A percentile compares a stretch with the other conserved stretches of the same genome.
Conservation (phyloP, 768 basidiomycete genomes). For the Solioccasus polychromus region DNA sequence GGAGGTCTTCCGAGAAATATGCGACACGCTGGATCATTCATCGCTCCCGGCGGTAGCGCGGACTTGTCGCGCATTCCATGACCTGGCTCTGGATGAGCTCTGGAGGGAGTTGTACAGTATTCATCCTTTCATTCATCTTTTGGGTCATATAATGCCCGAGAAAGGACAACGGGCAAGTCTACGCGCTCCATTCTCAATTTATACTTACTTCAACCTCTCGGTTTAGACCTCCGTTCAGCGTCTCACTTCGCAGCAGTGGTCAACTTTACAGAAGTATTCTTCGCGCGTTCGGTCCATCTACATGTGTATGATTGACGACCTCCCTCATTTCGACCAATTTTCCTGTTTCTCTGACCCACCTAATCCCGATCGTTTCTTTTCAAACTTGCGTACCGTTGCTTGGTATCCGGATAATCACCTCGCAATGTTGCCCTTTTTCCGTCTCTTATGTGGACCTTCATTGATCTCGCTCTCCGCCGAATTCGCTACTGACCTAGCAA, state of each 20-base stretch:
- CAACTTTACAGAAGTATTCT: constrained; percentile 17
- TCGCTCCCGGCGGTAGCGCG: constrained; percentile 23
- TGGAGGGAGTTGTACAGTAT: constrained; percentile 24
- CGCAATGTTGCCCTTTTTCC: constrained; percentile 19
- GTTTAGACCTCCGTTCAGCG: background rate
- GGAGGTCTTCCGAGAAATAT: constrained; percentile 19
- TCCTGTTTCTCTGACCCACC: constrained; percentile 15
- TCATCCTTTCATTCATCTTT: constrained; percentile 19
- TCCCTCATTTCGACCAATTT: constrained; percentile 6
- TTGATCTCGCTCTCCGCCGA: constrained; percentile 18
- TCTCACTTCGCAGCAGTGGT: constrained; percentile 14
- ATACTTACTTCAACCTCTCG: background rate
- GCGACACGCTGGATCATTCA: constrained; percentile 4
- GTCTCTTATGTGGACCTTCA: constrained; percentile 22
- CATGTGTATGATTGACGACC: constrained; percentile 20
- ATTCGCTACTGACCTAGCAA: constrained; percentile 17
- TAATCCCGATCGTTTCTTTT: constrained; percentile 17
- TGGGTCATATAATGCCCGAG: background rate
- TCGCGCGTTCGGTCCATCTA: constrained; percentile 17
- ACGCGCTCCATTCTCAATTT: no score
- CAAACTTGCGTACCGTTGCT: constrained; percentile 17
- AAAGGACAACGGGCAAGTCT: constrained; percentile 14
- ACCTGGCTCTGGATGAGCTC: constrained; percentile 25
- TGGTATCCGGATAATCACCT: constrained; percentile 24
- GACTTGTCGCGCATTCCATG: constrained; percentile 21